Evolutionary conservation across 2,329 filamentous ascomycete species (phyloP), one percentile per base, ranked within the genome.

Genomic region (Teratosphaeria pseudoeucalypti): DNA sequence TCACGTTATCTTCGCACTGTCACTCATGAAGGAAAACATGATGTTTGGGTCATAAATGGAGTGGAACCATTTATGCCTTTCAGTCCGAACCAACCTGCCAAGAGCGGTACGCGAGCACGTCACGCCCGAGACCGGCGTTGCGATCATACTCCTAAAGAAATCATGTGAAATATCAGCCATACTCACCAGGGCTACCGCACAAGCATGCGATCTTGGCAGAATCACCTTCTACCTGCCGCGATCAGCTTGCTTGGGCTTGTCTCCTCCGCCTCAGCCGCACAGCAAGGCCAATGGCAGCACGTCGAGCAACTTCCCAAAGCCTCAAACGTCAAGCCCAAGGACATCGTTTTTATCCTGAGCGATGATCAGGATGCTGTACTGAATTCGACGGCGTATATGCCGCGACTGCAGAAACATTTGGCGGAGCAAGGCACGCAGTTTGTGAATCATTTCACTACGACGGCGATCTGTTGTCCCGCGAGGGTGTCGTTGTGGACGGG

Each of bases 281-380:
- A 39, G 3, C 3, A 39, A 10, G 43, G 43, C n/a, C 43, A 49
- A 23, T n/a, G 9, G 43, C 43, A 49, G 43, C 16, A 19, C n/a
- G n/a, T 23, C 43, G 12, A 43, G 37, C 37, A 43, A n/a, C 37
- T 43, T 12, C 37, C 37, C 16, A 16, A 39, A 12, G 37, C 37
- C 12, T 14, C 37, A 43, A 39, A n/a, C 37, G 16, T 14, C 37
- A 43, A n/a, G 37, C 37, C 43, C n/a, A 19, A 49, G 52, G 88
- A 88, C 63, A 81, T 88, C 54, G 74, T 88, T 19, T 85, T 88
- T 66, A 82, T 88, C 58, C 75, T 88, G 43, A 85, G 84, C 0
- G 85, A 88, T 61, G 86, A 88, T 62, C 85, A 88, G 66, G 85
- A 88, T 66, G 71, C 83, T 1, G 79, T 82, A 43, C 75, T 88